These are phyloP conservation scores for Suhomyces yuchorum DNA, from an alignment of 1,139 yeast genomes.

Conservation along the genomic window DNA sequence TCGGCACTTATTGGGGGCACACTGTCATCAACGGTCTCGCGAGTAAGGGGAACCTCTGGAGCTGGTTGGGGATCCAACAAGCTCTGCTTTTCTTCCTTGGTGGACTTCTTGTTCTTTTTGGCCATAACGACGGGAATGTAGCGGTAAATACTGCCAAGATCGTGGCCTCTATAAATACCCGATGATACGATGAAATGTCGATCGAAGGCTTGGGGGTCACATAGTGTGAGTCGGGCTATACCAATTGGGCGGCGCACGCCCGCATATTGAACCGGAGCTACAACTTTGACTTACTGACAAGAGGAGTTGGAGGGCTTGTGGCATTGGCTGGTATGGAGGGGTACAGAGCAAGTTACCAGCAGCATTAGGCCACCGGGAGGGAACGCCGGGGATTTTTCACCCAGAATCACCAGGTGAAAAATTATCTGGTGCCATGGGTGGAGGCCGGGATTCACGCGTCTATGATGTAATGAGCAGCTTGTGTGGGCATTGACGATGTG, in stretches of 20 bases:
- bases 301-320: too few relatives aligned
- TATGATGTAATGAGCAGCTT: background rate
- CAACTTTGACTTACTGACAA: too few relatives aligned
- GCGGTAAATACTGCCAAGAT: background rate
- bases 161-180: background rate
- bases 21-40: background rate
- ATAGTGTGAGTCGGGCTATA: constrained; percentile 3
- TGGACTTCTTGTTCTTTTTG: constrained; percentile 5
- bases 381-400: background rate
- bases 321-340: background rate
- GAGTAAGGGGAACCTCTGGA: background rate
- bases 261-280: background rate
- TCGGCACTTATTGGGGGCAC: background rate
- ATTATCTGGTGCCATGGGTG: background rate
- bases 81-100: constrained; percentile 1
- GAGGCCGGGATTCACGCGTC: background rate
- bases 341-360: background rate
- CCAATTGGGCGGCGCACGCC: constrained; percentile 7
- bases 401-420: background rate
- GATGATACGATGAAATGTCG: background rate
- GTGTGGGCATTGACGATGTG: background rate
- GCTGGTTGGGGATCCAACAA: background rate
- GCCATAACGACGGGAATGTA: constrained; percentile 2
- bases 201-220: constrained; percentile 4
- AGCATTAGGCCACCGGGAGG: background rate